Evolutionary conservation across 2,329 filamentous ascomycete genomes (phyloP).

Genomic region (Epichloe coenophiala): DNA sequence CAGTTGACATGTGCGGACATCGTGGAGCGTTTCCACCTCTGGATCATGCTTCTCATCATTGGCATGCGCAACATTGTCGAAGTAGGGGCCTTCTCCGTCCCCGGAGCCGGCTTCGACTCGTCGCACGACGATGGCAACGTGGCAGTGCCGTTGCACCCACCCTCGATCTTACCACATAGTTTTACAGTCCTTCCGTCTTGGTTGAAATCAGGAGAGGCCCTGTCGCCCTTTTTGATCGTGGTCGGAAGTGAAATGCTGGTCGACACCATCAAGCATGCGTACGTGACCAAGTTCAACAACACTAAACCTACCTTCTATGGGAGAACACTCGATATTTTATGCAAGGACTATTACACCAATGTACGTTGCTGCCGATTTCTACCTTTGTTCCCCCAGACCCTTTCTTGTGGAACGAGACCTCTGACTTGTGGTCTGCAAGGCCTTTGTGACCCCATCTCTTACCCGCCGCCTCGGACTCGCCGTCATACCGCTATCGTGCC

Average conservation of each 20-base stretch:
- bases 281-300: conserved; percentile 98
- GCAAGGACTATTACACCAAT: conserved; percentile 96
- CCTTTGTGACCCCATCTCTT: conserved; percentile 80
- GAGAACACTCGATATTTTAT: conserved; percentile 81
- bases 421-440: conserved; percentile 30
- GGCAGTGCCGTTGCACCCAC: conserved; percentile 46
- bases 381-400: not conserved
- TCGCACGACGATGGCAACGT: conserved; percentile 35
- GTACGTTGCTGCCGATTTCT: conserved; percentile 29
- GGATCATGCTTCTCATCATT: conserved; percentile 95
- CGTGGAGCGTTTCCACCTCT: conserved; percentile 92
- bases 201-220: conserved; percentile 64
- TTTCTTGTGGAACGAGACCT: not conserved
- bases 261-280: conserved; percentile 93
- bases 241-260: conserved; percentile 94
- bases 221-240: conserved; percentile 87
- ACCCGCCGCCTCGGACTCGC: conserved; percentile 83
- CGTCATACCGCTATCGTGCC: conserved; percentile 80
- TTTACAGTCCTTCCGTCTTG: conserved; percentile 82
- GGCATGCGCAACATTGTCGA: conserved; percentile 93
- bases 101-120: conserved; percentile 36
- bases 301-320: conserved; percentile 82
- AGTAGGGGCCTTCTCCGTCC: conserved; percentile 67
- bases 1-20: conserved; percentile 94
- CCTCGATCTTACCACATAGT: conserved; percentile 73